phyloP scores from a whole-genome alignment of 2,329 filamentous ascomycete species.

The Lachnellula occidentalis region DNA sequence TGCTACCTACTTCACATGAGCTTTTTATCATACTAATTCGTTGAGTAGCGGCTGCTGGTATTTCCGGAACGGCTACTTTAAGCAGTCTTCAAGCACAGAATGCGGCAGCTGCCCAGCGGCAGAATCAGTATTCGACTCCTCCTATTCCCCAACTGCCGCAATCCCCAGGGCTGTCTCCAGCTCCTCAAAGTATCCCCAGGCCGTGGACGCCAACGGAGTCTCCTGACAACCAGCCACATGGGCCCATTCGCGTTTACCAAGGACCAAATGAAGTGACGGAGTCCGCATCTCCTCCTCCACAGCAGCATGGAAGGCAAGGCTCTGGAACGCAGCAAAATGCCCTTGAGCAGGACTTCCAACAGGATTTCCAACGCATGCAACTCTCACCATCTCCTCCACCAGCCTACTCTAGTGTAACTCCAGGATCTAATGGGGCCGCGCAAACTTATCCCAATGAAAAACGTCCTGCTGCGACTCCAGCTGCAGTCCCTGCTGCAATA shows the following conservation, averaged over 20 bases:
- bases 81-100: constrained; percentile 69
- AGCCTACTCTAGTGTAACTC: constrained; percentile 80
- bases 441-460: constrained; percentile 75
- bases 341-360: constrained; percentile 82
- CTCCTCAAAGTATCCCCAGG: constrained; percentile 42
- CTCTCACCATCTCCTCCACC: constrained; percentile 81
- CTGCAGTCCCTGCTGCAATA: constrained; percentile 25
- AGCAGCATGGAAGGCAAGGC: constrained; percentile 30
- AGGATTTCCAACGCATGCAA: constrained; percentile 79
- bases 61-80: constrained; percentile 77
- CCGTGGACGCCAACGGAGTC: constrained; percentile 95
- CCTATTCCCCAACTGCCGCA: constrained; percentile 35
- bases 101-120: constrained; percentile 73
- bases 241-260: constrained; percentile 87
- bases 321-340: constrained; percentile 55
- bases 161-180: constrained; percentile 24
- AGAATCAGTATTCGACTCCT: constrained; percentile 66
- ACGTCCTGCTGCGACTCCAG: constrained; percentile 23
- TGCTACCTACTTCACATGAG: too few relatives aligned
- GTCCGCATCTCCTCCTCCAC: constrained; percentile 37
- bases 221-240: constrained; percentile 80
- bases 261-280: constrained; percentile 63
- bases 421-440: constrained; percentile 39
- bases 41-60: constrained; percentile 63
- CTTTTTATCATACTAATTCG: too few relatives aligned